A percentile compares a stretch with the other conserved stretches of the same genome.
phyloP scores from a whole-genome alignment of 164 flowering plant species.

The Annona cherimola region DNA sequence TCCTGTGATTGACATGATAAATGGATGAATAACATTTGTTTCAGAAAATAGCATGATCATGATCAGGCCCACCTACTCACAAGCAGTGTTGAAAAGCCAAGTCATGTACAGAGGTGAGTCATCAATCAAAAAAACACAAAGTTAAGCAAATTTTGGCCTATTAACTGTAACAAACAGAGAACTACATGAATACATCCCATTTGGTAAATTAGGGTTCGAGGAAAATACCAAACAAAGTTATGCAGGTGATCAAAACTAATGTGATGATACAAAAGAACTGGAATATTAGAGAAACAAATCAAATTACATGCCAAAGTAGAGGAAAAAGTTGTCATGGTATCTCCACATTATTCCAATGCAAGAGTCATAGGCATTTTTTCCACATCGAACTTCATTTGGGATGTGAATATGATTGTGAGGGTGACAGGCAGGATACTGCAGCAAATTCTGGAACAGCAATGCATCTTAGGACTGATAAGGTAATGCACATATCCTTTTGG shows the following conservation, averaged over 20 bases:
- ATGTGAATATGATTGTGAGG: background rate
- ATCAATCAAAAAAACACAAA: background rate
- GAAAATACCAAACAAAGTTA: background rate
- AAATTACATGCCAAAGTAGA: background rate
- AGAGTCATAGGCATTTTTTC: no score
- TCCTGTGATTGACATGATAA: slow-evolving; percentile 43
- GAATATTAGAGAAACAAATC: background rate
- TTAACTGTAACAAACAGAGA: background rate
- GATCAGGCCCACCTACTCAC: background rate
- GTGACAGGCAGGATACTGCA: background rate
- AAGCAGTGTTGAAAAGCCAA: background rate
- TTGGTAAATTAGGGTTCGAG: background rate
- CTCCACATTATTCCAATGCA: background rate
- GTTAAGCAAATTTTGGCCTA: background rate
- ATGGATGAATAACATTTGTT: slow-evolving; percentile 1
- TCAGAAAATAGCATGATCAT: background rate
- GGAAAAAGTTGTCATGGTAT: background rate
- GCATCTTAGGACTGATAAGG: background rate
- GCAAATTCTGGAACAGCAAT: background rate
- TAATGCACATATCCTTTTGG: background rate
- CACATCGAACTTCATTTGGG: background rate
- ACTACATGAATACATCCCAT: background rate
- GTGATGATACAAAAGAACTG: background rate
- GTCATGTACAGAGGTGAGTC: background rate
- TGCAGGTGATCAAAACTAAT: background rate